Percentiles rank a stretch among this genome's conserved stretches.
Conservation (phyloP, 345 rosid species). For the Pistacia integerrima region DNA sequence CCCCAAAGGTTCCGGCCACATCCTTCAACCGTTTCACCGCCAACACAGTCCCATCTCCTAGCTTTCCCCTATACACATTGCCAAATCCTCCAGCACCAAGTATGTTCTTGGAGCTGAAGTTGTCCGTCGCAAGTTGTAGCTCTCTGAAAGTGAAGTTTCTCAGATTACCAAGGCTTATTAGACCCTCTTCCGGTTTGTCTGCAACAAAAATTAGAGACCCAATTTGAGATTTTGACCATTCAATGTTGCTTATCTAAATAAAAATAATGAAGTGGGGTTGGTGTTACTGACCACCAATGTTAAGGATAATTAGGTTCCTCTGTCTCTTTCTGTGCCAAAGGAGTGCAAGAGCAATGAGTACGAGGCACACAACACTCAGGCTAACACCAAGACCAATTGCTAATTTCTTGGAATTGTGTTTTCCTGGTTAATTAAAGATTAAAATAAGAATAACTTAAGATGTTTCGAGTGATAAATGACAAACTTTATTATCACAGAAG, state of each 20-base stretch:
- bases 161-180: conserved; percentile 73
- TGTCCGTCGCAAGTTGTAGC: conserved; percentile 76
- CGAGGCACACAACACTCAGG: conserved; percentile 52
- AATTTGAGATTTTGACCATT: neutral
- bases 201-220: conserved; percentile 15
- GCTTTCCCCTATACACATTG: conserved; percentile 89
- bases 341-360: conserved; percentile 49
- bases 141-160: conserved; percentile 82
- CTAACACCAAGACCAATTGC: conserved; percentile 74
- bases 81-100: conserved; percentile 97
- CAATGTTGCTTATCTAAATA: neutral
- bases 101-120: conserved; percentile 76
- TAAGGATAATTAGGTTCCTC: conserved; percentile 40
- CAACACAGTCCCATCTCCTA: conserved; percentile 67
- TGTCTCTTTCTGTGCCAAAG: conserved; percentile 59
- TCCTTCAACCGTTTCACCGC: conserved; percentile 91
- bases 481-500: neutral
- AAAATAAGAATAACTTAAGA: neutral
- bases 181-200: conserved; percentile 79
- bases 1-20: conserved; percentile 70
- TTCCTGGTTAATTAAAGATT: conserved; percentile 27
- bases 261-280: neutral
- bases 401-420: conserved; percentile 59
- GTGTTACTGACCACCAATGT: conserved; percentile 52
- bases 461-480: neutral